Evolutionary conservation across 371 early-diverging fungal species (phyloP).

Genomic region (Synchytrium microbalum): DNA sequence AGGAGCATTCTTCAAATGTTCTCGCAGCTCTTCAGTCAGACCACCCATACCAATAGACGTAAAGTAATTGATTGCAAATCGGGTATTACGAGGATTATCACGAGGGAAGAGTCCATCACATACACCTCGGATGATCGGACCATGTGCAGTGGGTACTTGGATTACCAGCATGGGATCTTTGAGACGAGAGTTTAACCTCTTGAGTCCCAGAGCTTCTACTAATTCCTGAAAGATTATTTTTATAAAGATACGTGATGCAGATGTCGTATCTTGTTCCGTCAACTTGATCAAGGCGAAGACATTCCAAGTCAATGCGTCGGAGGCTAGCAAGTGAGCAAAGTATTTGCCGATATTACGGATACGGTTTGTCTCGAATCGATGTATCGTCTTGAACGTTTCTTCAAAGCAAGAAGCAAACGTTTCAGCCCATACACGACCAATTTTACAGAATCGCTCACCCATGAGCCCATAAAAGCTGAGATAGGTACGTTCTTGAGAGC

Average conservation of each 20-base stretch:
- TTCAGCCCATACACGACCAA: conserved; percentile 73
- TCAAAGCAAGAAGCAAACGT: conserved; percentile 69
- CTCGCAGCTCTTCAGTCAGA: conserved; percentile 88
- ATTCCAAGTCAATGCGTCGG: conserved; percentile 82
- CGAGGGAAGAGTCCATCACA: conserved; percentile 85
- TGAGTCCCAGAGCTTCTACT: conserved; percentile 73
- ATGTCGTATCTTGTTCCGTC: conserved; percentile 89
- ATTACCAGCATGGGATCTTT: conserved; percentile 38
- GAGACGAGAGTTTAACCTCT: conserved; percentile 67
- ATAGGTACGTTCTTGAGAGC: conserved; percentile 91
- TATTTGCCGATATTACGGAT: conserved; percentile 87
- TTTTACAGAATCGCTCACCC: conserved; percentile 88
- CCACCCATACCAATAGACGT: conserved; percentile 90
- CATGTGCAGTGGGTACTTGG: conserved; percentile 23
- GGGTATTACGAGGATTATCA: conserved; percentile 76
- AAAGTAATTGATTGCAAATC: conserved; percentile 97
- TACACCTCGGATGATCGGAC: conserved; percentile 33
- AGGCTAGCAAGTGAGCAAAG: conserved; percentile 81
- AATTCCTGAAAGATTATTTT: conserved; percentile 92
- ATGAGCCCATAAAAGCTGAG: conserved; percentile 87
- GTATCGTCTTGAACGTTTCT: conserved; percentile 81
- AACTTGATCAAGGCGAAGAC: conserved; percentile 70
- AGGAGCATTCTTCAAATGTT: conserved; percentile 47
- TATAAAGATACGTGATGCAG: conserved; percentile 93
- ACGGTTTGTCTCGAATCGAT: conserved; percentile 88